Base-by-base conservation (phyloP, 2,329 filamentous ascomycete genomes). In the Ophiostoma quercus region DNA sequence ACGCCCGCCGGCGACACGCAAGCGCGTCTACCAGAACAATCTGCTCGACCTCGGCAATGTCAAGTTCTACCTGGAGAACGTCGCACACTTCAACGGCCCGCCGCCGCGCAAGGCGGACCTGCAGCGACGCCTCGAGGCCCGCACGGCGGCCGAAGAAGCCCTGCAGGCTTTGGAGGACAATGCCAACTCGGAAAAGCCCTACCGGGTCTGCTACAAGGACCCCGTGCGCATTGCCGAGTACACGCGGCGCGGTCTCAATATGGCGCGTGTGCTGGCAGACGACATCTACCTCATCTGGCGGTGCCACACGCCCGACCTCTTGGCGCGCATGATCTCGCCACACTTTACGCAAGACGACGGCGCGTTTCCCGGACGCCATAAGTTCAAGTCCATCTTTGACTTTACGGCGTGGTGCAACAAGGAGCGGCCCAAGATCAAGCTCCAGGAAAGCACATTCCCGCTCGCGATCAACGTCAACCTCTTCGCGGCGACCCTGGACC, bases 231-330 rank as follows among this genome's bases (percentile, higher is more conserved):
- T 63, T 29, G 29, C 16, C 11, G 60, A 34, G 29, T 63, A 63
- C 60, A 19, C 12, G 12, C 60, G 14, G 32, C 60, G 32, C 29
- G 29, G 29, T 32, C 25, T 63, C 4, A 16, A 19, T 16, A 34
- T 63, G 29, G 32, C 37, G 14, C 60, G 60, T 7, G 29, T 34
- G 25, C 11, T 37, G 6, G 60, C 60, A 32, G 60, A 63, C 60
- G 60, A 63, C 16, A 34, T 63, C 14, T 63, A 63, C 60, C 6
- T 63, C 32, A 63, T 63, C 19, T 63, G 60, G 60, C 60, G 60
- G 5, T 34, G 29, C 25, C 12, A 19, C 14, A 63, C 29, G 7
- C 29, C 32, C 60, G 16, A 63, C 14, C 12, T n/a, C 2, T 14
- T 63, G 14, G 60, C 29, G 14, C 29, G 29, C 29, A 14, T 63